phyloP scores from a whole-genome alignment of 2,329 filamentous ascomycete genomes.

The Hymenoscyphus infarciens region DNA sequence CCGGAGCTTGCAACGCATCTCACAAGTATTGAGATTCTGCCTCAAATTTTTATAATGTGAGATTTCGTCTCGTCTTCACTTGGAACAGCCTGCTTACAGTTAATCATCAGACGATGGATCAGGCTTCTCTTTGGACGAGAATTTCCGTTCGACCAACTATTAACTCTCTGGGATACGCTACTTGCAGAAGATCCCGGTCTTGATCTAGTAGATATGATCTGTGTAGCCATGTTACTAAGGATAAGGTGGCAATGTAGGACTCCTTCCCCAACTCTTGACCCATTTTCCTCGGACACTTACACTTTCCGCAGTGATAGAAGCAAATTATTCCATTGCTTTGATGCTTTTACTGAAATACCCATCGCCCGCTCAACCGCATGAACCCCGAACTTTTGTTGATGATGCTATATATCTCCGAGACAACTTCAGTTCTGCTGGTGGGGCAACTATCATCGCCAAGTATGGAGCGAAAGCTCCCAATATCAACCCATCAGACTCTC shows the following conservation, averaged over 20 bases:
- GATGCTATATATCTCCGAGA: conserved; percentile 75
- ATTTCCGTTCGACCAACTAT: conserved; percentile 80
- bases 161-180: conserved; percentile 85
- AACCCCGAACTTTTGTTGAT: conserved; percentile 75
- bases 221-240: conserved; percentile 86
- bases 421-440: conserved; percentile 60
- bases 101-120: conserved; percentile 66
- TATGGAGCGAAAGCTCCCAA: conserved; percentile 59
- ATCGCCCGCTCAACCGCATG: conserved; percentile 55
- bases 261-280: not conserved
- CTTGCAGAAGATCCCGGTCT: conserved; percentile 82
- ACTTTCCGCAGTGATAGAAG: conserved; percentile 63
- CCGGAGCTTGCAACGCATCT: conserved; percentile 80
- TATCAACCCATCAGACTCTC: conserved; percentile 23
- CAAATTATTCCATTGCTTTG: conserved; percentile 83
- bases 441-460: conserved; percentile 63
- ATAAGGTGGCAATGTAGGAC: conserved; percentile 82
- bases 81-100: conserved; percentile 8
- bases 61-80: conserved; percentile 28
- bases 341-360: conserved; percentile 83
- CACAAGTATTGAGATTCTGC: conserved; percentile 80
- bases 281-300: conserved; percentile 11
- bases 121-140: conserved; percentile 89
- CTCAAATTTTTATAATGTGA: conserved; percentile 93
- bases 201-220: conserved; percentile 84